Conservation (phyloP, 345 rosid species). For the Eucalyptus pumila region DNA sequence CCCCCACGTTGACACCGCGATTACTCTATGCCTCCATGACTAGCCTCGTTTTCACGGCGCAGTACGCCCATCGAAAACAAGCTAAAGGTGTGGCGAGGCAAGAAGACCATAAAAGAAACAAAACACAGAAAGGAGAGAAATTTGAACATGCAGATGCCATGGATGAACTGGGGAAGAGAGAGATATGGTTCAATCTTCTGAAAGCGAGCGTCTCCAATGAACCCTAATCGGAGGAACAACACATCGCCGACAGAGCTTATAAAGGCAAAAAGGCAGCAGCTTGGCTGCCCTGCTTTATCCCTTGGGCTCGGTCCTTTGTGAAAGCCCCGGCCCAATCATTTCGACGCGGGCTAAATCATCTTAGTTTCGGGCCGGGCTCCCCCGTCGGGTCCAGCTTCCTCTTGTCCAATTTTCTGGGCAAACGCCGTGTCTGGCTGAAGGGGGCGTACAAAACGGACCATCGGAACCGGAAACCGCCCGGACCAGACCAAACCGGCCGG, state of each 20-base stretch:
- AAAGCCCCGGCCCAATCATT: not conserved
- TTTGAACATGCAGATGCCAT: not conserved
- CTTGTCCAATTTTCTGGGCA: not conserved
- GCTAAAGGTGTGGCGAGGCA: slow-evolving; percentile 52
- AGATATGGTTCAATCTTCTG: not conserved
- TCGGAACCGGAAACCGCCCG: no score
- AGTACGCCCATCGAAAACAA: slow-evolving; percentile 10
- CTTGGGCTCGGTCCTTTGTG: not conserved
- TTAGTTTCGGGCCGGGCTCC: not conserved
- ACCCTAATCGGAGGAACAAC: not conserved
- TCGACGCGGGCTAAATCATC: not conserved
- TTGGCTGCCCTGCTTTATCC: not conserved
- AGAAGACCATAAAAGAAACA: not conserved
- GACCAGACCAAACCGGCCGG: no score
- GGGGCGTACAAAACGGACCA: no score
- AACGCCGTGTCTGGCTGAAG: not conserved
- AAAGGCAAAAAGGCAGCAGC: not conserved
- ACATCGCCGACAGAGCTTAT: not conserved
- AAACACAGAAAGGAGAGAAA: not conserved
- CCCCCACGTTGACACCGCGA: slow-evolving; percentile 45
- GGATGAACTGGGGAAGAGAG: not conserved
- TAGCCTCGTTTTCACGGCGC: slow-evolving; percentile 15
- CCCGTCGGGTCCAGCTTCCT: not conserved
- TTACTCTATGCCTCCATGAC: slow-evolving; percentile 38
- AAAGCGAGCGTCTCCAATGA: not conserved